A percentile compares a stretch with the other conserved stretches of the same genome.
Evolutionary conservation across 1,284 basidiomycete species (phyloP).

Genomic region (Ceratobasidium sp.): DNA sequence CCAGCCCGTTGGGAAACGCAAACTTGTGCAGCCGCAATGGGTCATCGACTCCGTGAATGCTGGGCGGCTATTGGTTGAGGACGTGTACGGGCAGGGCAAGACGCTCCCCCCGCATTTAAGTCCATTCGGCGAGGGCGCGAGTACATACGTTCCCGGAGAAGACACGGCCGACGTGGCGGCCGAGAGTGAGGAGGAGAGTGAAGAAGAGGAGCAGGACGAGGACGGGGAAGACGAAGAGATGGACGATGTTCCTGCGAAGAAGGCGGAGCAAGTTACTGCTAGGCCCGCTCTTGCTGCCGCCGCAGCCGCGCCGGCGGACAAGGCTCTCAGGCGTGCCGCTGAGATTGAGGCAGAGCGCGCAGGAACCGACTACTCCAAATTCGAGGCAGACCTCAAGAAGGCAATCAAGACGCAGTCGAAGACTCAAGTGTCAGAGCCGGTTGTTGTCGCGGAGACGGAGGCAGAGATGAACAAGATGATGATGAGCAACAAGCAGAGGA

Average conservation of each 20-base stretch:
- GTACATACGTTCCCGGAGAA: constrained; percentile 69
- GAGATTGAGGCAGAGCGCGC: constrained; percentile 95
- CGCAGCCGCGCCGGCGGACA: constrained; percentile 71
- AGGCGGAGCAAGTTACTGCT: constrained; percentile 54
- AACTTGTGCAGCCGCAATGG: constrained; percentile 98
- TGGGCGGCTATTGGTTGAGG: constrained; percentile 86
- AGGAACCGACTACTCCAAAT: constrained; percentile 86
- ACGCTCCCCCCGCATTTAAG: constrained; percentile 95
- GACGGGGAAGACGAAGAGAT: constrained; percentile 55
- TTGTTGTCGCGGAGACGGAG: constrained; percentile 61
- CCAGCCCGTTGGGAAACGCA: constrained; percentile 67
- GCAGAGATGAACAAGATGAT: constrained; percentile 98
- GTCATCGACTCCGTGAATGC: constrained; percentile 96
- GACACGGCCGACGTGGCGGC: constrained; percentile 59
- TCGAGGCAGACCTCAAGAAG: constrained; percentile 84
- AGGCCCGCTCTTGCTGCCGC: constrained; percentile 58
- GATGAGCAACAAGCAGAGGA: constrained; percentile 97
- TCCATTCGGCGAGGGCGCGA: constrained; percentile 90
- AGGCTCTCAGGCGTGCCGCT: constrained; percentile 83
- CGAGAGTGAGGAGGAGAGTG: constrained; percentile 59
- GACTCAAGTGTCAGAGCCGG: constrained; percentile 54
- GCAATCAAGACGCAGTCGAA: constrained; percentile 66
- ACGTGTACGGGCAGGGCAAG: constrained; percentile 88
- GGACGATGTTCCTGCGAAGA: constrained; percentile 55
- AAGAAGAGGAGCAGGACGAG: constrained; percentile 59